Conservation (phyloP, 257 asterid species). For the Nicotiana knightiana region DNA sequence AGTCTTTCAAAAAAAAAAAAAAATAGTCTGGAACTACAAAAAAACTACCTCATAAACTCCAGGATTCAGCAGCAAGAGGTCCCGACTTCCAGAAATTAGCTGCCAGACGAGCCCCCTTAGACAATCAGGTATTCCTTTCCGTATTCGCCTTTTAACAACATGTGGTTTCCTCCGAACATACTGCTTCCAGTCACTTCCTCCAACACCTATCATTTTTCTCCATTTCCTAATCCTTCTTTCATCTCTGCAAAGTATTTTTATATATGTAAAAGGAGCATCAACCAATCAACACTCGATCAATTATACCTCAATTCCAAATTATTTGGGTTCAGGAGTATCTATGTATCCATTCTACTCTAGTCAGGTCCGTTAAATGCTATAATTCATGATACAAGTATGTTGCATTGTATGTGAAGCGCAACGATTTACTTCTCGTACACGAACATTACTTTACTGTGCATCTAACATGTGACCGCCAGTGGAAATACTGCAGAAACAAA, state of each 20-base stretch:
- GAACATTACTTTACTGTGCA: background rate
- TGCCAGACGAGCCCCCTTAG: conserved; percentile 99
- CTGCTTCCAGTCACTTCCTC: conserved; percentile 99
- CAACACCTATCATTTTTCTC: conserved; percentile 99
- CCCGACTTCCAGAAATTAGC: conserved; percentile 94
- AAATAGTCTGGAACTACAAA: no score
- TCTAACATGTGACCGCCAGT: background rate
- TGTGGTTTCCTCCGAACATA: conserved; percentile 90
- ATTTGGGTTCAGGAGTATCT: background rate
- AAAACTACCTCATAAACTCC: conserved; percentile 89
- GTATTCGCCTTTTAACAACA: conserved; percentile 88
- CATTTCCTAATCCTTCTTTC: conserved; percentile 91
- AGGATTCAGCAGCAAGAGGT: conserved; percentile 94
- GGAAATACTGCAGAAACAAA: conserved; percentile 4
- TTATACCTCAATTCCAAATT: background rate
- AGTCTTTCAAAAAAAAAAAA: no score
- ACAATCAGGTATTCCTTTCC: conserved; percentile 99
- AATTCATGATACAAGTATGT: background rate
- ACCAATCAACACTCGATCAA: background rate
- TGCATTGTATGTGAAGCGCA: background rate
- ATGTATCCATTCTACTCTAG: conserved; percentile 4
- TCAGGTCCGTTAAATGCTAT: background rate
- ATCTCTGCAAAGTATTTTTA: conserved; percentile 46
- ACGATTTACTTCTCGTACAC: background rate
- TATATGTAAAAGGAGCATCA: conserved; percentile 3